Conservation (phyloP, 306 rosid genomes). For the Inga laurina region DNA sequence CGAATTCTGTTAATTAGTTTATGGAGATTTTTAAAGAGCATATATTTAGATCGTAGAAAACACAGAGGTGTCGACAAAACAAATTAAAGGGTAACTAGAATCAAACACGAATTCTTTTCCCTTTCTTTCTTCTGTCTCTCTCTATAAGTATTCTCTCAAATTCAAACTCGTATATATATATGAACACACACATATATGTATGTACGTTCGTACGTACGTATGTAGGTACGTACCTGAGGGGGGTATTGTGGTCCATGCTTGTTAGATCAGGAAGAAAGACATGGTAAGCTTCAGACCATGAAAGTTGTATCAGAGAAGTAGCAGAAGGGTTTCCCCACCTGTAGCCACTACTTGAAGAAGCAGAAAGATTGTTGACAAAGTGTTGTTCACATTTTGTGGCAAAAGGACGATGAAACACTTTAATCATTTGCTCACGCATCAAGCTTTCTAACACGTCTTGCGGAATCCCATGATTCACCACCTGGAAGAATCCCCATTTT, state of each 20-base stretch:
- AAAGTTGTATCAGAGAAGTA: constrained; percentile 42
- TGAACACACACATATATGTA: too few relatives aligned
- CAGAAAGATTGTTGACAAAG: constrained; percentile 49
- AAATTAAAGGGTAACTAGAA: neutral
- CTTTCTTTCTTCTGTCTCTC: neutral
- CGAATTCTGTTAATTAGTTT: neutral
- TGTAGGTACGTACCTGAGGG: constrained; percentile 45
- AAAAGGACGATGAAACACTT: constrained; percentile 54
- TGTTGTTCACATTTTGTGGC: constrained; percentile 31
- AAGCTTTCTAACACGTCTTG: constrained; percentile 42
- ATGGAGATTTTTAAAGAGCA: neutral
- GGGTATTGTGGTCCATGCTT: constrained; percentile 36
- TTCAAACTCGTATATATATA: too few relatives aligned
- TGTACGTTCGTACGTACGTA: too few relatives aligned
- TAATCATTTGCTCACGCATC: constrained; percentile 43
- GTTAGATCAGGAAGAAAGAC: constrained; percentile 48
- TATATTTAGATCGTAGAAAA: neutral
- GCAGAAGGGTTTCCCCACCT: constrained; percentile 76
- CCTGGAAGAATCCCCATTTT: constrained; percentile 75
- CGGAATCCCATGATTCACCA: constrained; percentile 68
- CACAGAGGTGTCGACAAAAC: neutral
- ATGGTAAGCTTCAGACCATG: constrained; percentile 83
- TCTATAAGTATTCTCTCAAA: neutral
- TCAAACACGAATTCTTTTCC: neutral
- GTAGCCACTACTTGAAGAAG: constrained; percentile 40